Evolutionary conservation across 2,329 filamentous ascomycete species (phyloP).

Genomic region (Botrytis elliptica): DNA sequence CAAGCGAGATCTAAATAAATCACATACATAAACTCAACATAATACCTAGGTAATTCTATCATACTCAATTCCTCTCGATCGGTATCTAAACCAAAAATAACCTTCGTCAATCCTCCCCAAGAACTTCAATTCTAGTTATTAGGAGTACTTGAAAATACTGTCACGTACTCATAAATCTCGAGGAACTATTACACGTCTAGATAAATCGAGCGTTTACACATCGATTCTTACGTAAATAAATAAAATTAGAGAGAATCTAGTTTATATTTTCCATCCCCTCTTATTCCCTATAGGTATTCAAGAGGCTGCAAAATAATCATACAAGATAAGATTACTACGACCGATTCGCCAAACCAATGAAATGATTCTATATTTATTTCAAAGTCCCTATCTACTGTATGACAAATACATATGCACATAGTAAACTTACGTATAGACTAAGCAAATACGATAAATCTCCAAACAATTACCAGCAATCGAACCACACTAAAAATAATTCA

Average conservation of each 20-base stretch:
- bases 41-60: neutral
- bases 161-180: neutral
- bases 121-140: neutral
- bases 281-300: neutral
- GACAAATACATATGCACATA: fast-evolving
- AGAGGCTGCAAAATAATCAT: no score
- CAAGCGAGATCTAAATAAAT: neutral
- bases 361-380: neutral
- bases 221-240: neutral
- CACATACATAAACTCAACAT: neutral
- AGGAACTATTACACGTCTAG: neutral
- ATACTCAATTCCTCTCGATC: neutral
- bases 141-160: neutral
- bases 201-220: neutral
- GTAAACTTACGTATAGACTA: neutral
- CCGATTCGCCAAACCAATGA: neutral
- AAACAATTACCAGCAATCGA: neutral
- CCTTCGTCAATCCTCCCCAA: neutral
- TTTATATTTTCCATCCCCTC: neutral
- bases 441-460: neutral
- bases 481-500: no score
- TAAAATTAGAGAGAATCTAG: neutral
- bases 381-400: neutral
- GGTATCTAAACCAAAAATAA: fast-evolving
- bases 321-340: no score